Percentiles rank a stretch among this genome's conserved stretches.
Evolutionary conservation across 305 asterid species (phyloP).

Genomic region (Fraxinus dipetala): DNA sequence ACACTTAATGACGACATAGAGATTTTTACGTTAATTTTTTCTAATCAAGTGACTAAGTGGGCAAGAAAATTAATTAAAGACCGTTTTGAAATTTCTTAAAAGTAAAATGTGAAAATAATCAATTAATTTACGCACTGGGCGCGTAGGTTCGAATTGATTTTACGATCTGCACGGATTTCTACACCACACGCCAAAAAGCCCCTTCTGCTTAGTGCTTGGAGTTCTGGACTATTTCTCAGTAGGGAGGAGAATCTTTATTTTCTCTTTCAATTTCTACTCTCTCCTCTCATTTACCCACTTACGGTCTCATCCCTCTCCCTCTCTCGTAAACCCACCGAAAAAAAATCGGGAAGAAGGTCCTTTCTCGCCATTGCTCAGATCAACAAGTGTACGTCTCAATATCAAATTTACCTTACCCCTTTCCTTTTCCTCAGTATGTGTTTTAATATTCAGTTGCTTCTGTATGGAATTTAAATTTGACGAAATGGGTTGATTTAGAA

Average conservation of each 20-base stretch:
- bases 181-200: background rate
- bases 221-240: background rate
- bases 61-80: background rate
- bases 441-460: background rate
- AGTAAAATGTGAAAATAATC: background rate
- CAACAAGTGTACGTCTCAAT: constrained; percentile 56
- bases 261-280: background rate
- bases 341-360: background rate
- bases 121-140: background rate
- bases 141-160: background rate
- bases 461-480: constrained; percentile 1
- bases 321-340: background rate
- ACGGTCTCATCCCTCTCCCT: background rate
- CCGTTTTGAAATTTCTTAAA: background rate
- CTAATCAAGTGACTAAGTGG: background rate
- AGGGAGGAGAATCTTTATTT: background rate
- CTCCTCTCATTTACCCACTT: background rate
- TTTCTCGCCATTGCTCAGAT: constrained; percentile 72
- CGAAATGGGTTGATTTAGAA: constrained; percentile 6
- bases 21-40: background rate
- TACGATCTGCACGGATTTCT: background rate
- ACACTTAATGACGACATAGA: background rate
- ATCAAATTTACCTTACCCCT: constrained; percentile 2
- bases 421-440: background rate
- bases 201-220: background rate